A percentile compares a stretch with the other conserved stretches of the same genome.
phyloP scores from a whole-genome alignment of 257 asterid genomes.

The Craterostigma plantagineum region DNA sequence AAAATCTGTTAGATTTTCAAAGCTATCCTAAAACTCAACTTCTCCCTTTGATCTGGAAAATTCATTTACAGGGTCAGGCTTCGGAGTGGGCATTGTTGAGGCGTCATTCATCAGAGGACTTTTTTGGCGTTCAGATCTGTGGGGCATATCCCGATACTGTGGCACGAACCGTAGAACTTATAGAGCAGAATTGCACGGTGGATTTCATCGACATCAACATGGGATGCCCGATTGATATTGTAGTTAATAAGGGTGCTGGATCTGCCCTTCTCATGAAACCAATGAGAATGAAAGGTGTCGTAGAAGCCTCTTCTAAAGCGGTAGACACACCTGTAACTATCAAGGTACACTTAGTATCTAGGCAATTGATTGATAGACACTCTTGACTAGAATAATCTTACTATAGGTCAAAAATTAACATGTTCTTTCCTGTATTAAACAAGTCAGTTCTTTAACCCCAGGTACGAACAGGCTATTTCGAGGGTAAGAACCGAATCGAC shows the following conservation, averaged over 20 bases:
- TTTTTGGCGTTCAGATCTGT: constrained; percentile 94
- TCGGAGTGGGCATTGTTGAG: constrained; percentile 98
- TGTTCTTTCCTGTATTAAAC: no score
- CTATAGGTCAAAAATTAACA: no score
- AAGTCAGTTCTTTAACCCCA: constrained; percentile 16
- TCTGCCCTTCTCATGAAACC: constrained; percentile 87
- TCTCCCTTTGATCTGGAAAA: no score
- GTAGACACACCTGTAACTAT: constrained; percentile 59
- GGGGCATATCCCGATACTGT: constrained; percentile 96
- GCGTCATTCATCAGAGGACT: constrained; percentile 81
- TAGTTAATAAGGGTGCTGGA: constrained; percentile 88
- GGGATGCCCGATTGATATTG: constrained; percentile 98
- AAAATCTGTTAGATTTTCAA: no score
- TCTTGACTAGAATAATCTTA: no score
- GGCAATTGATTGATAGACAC: no score
- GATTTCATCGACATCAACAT: constrained; percentile 91
- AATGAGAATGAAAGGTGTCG: constrained; percentile 67
- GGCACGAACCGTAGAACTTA: constrained; percentile 78
- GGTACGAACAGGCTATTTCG: constrained; percentile 90
- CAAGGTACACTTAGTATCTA: constrained; percentile 30
- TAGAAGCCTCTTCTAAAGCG: constrained; percentile 62
- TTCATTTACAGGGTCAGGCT: constrained; percentile 68
- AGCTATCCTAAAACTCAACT: no score
- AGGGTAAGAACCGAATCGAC: constrained; percentile 85
- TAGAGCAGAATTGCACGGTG: constrained; percentile 73